A percentile compares a stretch with the other conserved stretches of the same genome.
Evolutionary conservation across 2,329 filamentous ascomycete genomes (phyloP).

Genomic region (Diaporthe ilicicola): DNA sequence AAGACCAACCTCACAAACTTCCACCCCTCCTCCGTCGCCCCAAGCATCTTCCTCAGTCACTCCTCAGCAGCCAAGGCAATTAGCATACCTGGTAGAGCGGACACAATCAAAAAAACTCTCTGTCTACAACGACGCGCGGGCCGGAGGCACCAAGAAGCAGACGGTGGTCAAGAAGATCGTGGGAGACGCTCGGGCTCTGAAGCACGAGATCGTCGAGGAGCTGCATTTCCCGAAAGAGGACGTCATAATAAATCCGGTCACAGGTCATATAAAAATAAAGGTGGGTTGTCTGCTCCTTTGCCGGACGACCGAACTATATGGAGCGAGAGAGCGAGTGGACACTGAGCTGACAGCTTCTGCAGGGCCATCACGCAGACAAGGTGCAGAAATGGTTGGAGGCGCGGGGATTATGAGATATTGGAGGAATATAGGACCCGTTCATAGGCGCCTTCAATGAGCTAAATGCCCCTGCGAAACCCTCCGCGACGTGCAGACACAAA

Average conservation of each 20-base stretch:
- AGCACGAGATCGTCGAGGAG: conserved; percentile 67
- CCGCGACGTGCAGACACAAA: background rate
- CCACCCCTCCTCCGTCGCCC: conserved; percentile 30
- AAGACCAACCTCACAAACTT: background rate
- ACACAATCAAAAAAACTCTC: conserved; percentile 76
- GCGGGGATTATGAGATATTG: conserved; percentile 32
- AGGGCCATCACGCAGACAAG: conserved; percentile 30
- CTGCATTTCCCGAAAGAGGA: conserved; percentile 65
- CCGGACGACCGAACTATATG: background rate
- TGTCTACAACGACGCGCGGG: conserved; percentile 78
- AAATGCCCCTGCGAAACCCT: no score
- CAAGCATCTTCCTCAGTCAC: conserved; percentile 17
- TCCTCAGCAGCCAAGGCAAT: conserved; percentile 43
- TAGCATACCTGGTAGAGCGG: conserved; percentile 76
- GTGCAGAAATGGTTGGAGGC: conserved; percentile 34
- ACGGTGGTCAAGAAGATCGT: conserved; percentile 83
- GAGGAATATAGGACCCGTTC: background rate
- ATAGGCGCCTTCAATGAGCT: background rate
- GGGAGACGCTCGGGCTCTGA: conserved; percentile 72
- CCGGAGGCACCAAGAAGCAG: conserved; percentile 77
- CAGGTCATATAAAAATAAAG: conserved; percentile 79
- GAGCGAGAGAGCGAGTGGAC: background rate
- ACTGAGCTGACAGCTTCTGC: background rate
- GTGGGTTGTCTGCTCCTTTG: conserved; percentile 51
- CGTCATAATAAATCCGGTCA: conserved; percentile 66